A percentile compares a stretch with the other conserved stretches of the same genome.
phyloP scores from a whole-genome alignment of 805 yeast genomes.

The Wickerhamomyces mucosus region DNA sequence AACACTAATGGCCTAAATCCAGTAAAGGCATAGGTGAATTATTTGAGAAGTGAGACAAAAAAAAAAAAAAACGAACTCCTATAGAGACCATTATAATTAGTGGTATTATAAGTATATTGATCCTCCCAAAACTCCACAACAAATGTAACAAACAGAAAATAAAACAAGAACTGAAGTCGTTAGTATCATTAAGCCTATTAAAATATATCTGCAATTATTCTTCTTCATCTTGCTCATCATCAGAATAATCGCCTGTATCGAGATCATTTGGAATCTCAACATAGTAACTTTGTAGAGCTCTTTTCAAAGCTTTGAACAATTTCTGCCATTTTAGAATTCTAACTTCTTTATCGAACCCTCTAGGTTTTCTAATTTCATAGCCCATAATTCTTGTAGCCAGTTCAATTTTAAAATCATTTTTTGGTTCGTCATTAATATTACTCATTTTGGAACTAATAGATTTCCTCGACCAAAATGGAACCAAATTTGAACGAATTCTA shows the following conservation, averaged over 20 bases:
- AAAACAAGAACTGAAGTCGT: no score
- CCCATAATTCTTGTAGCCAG: conserved; percentile 58
- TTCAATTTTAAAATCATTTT: conserved; percentile 34
- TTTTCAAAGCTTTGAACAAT: conserved; percentile 46
- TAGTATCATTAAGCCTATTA: no score
- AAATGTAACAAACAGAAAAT: background rate
- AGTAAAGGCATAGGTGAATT: no score
- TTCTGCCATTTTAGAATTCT: conserved; percentile 53
- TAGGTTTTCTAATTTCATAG: conserved; percentile 50
- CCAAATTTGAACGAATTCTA: conserved; percentile 55
- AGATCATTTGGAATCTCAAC: conserved; percentile 38
- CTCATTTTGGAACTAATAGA: conserved; percentile 37
- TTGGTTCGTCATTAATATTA: conserved; percentile 10
- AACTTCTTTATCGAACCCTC: conserved; percentile 63
- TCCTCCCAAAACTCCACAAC: no score
- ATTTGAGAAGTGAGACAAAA: no score
- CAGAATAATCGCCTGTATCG: background rate
- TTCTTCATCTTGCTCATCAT: conserved; percentile 1
- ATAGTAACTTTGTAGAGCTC: conserved; percentile 60
- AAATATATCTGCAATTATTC: no score
- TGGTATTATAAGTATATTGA: no score
- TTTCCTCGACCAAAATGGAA: conserved; percentile 57
- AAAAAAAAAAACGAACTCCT: no score
- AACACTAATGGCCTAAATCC: no score
- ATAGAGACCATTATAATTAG: no score